A percentile compares a stretch with the other conserved stretches of the same genome.
Evolutionary conservation across 768 basidiomycete genomes (phyloP).

Genomic region (Tremella yokohamensis): DNA sequence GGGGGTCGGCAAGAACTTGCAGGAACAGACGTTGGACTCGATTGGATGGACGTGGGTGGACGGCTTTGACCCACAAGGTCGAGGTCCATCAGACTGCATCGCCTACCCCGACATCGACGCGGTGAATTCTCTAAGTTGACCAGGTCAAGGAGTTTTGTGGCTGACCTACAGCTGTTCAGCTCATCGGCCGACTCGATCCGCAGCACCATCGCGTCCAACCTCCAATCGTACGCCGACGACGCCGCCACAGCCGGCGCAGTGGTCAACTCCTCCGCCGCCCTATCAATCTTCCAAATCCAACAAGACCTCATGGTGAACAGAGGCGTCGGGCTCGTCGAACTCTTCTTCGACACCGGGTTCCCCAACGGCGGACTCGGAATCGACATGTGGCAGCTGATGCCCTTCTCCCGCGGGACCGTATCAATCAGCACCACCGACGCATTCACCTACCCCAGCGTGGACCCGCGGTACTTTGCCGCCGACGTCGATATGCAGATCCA

Average conservation of each 20-base stretch:
- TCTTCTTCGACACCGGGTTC: constrained; percentile 19
- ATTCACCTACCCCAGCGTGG: constrained; percentile 13
- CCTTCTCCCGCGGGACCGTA: constrained; percentile 37
- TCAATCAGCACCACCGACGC: not conserved
- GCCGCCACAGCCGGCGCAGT: constrained; percentile 35
- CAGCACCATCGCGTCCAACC: constrained; percentile 34
- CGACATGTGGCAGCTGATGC: constrained; percentile 38
- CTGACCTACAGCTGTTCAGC: constrained; percentile 11
- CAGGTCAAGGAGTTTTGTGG: constrained; percentile 31
- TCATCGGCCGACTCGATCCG: constrained; percentile 23
- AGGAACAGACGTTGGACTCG: constrained; percentile 24
- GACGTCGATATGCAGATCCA: constrained; percentile 36
- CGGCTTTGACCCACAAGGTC: constrained; percentile 19
- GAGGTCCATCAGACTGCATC: constrained; percentile 29
- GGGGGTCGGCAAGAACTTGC: constrained; percentile 37
- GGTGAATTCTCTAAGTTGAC: not conserved
- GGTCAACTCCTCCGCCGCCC: constrained; percentile 23
- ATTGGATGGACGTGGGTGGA: constrained; percentile 12
- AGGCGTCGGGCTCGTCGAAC: constrained; percentile 35
- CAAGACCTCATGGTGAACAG: constrained; percentile 42
- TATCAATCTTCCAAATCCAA: constrained; percentile 38
- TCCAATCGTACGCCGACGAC: constrained; percentile 35
- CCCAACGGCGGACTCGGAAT: constrained; percentile 9
- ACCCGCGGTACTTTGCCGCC: constrained; percentile 40
- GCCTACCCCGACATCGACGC: constrained; percentile 18